Evolutionary conservation across 176 grass and related monocot genomes (phyloP).

Genomic region (Oropetium thomaeum): DNA sequence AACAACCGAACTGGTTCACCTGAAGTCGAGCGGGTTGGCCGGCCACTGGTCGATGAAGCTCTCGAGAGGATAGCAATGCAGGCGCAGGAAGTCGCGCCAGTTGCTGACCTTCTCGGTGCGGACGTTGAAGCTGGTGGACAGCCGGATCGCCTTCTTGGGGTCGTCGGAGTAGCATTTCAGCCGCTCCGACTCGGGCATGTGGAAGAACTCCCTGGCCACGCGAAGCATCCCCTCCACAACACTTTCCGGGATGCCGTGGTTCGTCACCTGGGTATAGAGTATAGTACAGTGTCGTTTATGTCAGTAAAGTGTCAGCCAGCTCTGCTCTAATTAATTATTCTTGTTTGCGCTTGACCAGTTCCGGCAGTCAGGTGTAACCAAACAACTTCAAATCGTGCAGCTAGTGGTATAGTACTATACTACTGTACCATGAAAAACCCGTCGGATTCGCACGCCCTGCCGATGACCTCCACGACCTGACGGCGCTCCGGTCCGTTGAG

Average conservation of each 20-base stretch:
- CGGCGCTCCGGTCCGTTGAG: slow-evolving; percentile 41
- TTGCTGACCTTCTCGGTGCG: slow-evolving; percentile 77
- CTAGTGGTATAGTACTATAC: no score
- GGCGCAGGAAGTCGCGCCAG: slow-evolving; percentile 88
- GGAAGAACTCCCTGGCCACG: slow-evolving; percentile 85
- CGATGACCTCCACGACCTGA: slow-evolving; percentile 51
- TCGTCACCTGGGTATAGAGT: slow-evolving; percentile 56
- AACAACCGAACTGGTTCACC: slow-evolving; percentile 40
- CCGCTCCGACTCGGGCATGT: slow-evolving; percentile 79
- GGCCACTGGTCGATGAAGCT: slow-evolving; percentile 84
- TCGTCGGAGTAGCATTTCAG: slow-evolving; percentile 94
- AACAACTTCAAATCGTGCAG: background rate
- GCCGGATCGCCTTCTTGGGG: slow-evolving; percentile 64
- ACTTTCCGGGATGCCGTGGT: slow-evolving; percentile 62
- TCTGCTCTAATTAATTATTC: background rate
- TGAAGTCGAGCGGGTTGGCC: slow-evolving; percentile 59
- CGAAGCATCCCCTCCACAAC: slow-evolving; percentile 60
- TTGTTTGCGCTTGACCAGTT: no score
- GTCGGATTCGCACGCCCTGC: slow-evolving; percentile 55
- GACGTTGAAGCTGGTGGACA: slow-evolving; percentile 95
- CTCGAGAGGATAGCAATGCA: slow-evolving; percentile 85
- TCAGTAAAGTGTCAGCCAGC: background rate
- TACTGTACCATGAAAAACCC: slow-evolving; percentile 90
- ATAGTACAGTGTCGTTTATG: no score
- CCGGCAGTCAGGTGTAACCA: background rate